Base-by-base conservation (phyloP, 441 rosid genomes). In the Euphorbia celastroides region DNA sequence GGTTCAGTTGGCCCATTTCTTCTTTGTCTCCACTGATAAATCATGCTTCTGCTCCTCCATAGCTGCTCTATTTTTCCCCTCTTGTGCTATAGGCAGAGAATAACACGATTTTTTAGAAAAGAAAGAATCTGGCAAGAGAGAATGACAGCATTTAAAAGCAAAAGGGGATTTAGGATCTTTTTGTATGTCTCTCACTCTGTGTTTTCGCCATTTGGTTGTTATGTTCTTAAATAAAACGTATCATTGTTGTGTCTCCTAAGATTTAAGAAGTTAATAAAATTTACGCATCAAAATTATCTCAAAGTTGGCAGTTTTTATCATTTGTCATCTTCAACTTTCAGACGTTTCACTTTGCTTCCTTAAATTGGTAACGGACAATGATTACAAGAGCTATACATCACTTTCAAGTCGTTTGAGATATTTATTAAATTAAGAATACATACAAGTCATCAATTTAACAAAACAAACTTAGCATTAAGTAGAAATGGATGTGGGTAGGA, bases 1-100 rank as follows among this genome's bases (percentile, higher is more conserved):
- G 79, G 69, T 58, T 79, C 69, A 74, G 56, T 41, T 75, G 74
- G 61, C 80, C 83, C 91, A 82, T 84, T 82, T 75, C 82, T 82
- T 75, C 82, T 62, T 72, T 77, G 72, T 65, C 76, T 23, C 66
- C 70, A 66, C 38, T 46, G 28, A n/a, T n/a, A n/a, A 34, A 30
- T 58, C 31, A 57, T 31, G 11, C 69, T 48, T 9, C 27, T 52
- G 36, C 72, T 58, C 60, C 74, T 73, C 65, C 72, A 75, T 65
- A 42, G 41, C 75, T 61, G 41, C 72, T 64, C 57, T 60, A 68
- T 67, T 57, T 65, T 26, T 44, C 42, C 7, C 30, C 12, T 17
- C 7, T 16, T 27, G 7, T 28, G 31, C 14, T 16, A 13, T 1
- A 10, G 2, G 16, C 4, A n/a, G 77, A 75, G 74, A 73, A 64